Evolutionary conservation across 208 protist species (phyloP), one percentile per base, ranked within the genome.

Genomic region (Naegleria gruberi): DNA sequence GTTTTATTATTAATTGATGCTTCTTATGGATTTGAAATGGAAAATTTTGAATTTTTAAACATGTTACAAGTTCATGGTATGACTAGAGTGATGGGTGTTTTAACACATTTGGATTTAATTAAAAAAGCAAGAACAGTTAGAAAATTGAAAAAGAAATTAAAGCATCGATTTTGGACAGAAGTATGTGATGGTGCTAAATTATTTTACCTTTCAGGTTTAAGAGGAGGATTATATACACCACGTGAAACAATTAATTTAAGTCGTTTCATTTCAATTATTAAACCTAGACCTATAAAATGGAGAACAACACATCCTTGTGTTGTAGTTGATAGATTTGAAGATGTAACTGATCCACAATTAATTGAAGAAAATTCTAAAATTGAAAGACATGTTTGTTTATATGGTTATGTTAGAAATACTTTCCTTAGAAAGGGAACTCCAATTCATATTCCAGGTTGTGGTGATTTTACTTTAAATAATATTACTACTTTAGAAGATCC

Each of bases 11-110:
- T 99, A 91, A 96, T 99, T 37, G 98, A 99, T 91, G 99, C 97
- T 37, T 95, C 92, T 89, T 99, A 96, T 93, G 98, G 98, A 45
- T 99, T 99, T 90, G 99, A 99, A 96, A 99, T 99, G 99, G 98
- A 99, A 93, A 99, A 98, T 15, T 99, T 99, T 93, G 99, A 99
- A 95, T 99, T 99, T 92, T 93, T 99, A 42, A 99, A 99, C 92
- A 98, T 99, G 40, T 93, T 98, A 30, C 91, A 96, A 89, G 85
- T 82, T 37, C 98, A 99, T 92, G 99, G 99, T 51, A 99, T 99
- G 89, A 98, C 99, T 7, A 96, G 96, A 81, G 96, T 99, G 91
- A 99, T 99, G 92, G 98, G 99, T 74, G 95, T 99, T 30, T 93
- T 99, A 0, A 99, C 98, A 34, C 98, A 99, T 92, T 94, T 99